Evolutionary conservation across 768 basidiomycete species (phyloP), one percentile per base, ranked within the genome.

Genomic region (Tephrocybe rancida): DNA sequence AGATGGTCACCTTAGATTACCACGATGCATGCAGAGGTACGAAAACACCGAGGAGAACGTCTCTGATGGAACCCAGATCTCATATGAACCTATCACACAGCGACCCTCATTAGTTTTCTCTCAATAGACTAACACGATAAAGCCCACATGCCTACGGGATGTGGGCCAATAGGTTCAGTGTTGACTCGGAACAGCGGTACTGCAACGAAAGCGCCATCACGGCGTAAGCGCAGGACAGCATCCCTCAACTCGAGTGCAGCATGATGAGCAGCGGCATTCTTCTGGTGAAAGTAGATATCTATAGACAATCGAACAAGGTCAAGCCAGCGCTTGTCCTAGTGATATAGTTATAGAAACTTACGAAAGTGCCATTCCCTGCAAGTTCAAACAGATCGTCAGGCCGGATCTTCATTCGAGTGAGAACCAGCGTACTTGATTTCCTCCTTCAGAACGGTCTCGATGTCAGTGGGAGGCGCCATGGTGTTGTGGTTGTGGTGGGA

Each of bases 261-360:
- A 32, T 81, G 74, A 47, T 85, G 83, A 55, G 88, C 82, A 3
- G 75, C 73, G 0, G 76, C 70, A 60, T 88, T 90, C 21, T 76
- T 72, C 68, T 89, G 88, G 57, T 83, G 83, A 66, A 90, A 92
- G 69, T 92, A 90, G 43, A 92, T 90, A 62, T 92, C 88, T 90
- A 42, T 18, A 46, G 32, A 34, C 37, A 21, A 48, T 42, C 21
- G 38, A 37, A 52, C 26, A 37, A 44, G 54, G 14, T 1, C 26
- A 34, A 18, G 58, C 38, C 19, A n/a, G n/a, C n/a, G n/a, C n/a
- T 22, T 5, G 29, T 7, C 8, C 37, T 47, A 9, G 25, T 37
- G n/a, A 53, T 48, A 53, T 16, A 41, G 39, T 6, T 5, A 67
- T 80, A 55, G 44, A 52, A 16, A 4, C 83, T 61, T 64, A 88